phyloP scores from a whole-genome alignment of 306 rosid species.

The Clitoria ternatea region DNA sequence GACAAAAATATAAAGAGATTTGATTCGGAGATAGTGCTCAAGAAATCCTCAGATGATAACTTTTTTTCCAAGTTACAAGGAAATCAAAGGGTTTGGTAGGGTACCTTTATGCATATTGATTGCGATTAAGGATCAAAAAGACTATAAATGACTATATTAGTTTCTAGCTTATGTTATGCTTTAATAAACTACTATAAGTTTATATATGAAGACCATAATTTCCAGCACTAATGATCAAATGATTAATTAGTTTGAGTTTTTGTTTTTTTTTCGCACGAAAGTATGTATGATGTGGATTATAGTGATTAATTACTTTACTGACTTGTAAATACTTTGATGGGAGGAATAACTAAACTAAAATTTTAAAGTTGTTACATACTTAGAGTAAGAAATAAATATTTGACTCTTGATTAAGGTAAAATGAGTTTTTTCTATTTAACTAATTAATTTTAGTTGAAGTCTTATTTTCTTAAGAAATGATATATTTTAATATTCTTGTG shows the following conservation, averaged over 20 bases:
- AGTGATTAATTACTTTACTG: too few species aligned
- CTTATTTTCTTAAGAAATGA: neutral
- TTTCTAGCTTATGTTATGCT: neutral
- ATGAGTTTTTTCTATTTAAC: too few species aligned
- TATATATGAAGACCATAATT: neutral
- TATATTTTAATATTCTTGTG: neutral
- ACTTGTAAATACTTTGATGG: too few species aligned
- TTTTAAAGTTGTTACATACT: too few species aligned
- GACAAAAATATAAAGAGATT: too few species aligned
- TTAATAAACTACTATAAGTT: neutral
- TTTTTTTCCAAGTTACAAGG: neutral
- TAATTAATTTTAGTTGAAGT: too few species aligned
- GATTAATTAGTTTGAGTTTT: too few species aligned
- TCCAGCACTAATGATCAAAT: neutral
- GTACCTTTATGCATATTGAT: neutral
- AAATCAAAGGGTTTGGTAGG: neutral
- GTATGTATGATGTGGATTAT: too few species aligned
- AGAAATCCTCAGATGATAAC: neutral
- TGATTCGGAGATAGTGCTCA: neutral
- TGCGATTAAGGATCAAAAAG: neutral
- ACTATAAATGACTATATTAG: neutral
- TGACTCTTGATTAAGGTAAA: too few species aligned
- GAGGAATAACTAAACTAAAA: too few species aligned
- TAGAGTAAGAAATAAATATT: too few species aligned
- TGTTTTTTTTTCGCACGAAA: too few species aligned